These are phyloP conservation scores for Wickerhamiella kazuoi DNA, from an alignment of 805 yeast species.

Conservation along the genomic window DNA sequence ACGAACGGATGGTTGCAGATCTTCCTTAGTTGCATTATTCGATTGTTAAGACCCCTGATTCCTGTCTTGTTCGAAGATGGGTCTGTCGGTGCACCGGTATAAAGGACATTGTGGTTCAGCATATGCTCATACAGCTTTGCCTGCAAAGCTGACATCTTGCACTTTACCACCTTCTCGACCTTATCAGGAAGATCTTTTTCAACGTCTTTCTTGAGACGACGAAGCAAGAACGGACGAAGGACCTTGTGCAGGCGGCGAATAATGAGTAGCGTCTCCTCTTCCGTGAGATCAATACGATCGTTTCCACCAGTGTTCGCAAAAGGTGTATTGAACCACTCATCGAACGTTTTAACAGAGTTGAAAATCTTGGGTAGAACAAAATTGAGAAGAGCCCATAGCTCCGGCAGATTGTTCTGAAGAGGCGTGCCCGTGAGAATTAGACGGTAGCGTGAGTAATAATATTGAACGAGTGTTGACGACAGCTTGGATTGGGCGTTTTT, in stretches of 20 bases:
- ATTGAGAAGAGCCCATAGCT: constrained; percentile 87
- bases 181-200: constrained; percentile 92
- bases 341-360: constrained; percentile 90
- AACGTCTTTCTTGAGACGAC: constrained; percentile 93
- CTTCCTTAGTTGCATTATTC: constrained; percentile 88
- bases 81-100: constrained; percentile 37
- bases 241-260: constrained; percentile 94
- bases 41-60: constrained; percentile 78
- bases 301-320: constrained; percentile 94
- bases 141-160: constrained; percentile 82
- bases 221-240: constrained; percentile 75
- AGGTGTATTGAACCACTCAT: constrained; percentile 97
- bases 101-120: constrained; percentile 69
- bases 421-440: constrained; percentile 95
- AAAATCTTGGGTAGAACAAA: constrained; percentile 91
- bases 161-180: constrained; percentile 84
- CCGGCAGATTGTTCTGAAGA: constrained; percentile 85
- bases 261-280: constrained; percentile 87
- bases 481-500: constrained; percentile 81
- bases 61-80: constrained; percentile 26
- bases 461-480: constrained; percentile 65
- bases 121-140: constrained; percentile 72
- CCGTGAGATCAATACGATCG: constrained; percentile 82
- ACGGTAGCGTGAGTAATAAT: constrained; percentile 71
- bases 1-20: constrained; percentile 97